Percentiles rank a stretch among this genome's conserved stretches.
Evolutionary conservation across 768 basidiomycete species (phyloP).

Genomic region (Amanita thiersii): DNA sequence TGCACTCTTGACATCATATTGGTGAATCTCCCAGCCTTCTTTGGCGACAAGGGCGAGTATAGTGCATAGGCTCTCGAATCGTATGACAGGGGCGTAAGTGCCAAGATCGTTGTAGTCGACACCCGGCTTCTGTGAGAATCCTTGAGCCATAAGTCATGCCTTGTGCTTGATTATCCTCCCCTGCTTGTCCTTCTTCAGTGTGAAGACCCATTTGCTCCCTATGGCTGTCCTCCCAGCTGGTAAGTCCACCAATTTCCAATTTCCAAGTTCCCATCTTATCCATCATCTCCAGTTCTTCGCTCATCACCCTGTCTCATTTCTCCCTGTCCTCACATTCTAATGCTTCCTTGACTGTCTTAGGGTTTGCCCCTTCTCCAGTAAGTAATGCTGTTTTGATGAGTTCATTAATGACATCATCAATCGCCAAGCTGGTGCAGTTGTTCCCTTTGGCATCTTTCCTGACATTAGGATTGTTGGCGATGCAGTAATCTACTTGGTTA

Average conservation of each 20-base stretch:
- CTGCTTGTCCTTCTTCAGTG: neutral
- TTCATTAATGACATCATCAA: too few relatives aligned
- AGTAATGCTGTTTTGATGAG: neutral
- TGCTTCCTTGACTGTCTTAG: neutral
- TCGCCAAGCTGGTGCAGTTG: too few relatives aligned
- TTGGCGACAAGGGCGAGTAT: neutral
- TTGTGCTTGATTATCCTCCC: neutral
- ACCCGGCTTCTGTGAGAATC: neutral
- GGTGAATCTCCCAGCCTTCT: neutral
- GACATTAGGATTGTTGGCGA: too few relatives aligned
- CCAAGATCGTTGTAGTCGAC: neutral
- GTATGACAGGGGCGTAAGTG: neutral
- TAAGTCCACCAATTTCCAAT: too few relatives aligned
- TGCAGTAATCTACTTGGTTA: too few relatives aligned
- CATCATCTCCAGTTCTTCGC: neutral
- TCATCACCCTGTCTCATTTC: neutral
- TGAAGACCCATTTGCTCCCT: slow-evolving; percentile 1
- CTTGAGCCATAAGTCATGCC: neutral
- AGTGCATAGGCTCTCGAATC: neutral
- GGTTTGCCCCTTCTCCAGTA: neutral
- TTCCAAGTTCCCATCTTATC: neutral
- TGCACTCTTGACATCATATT: neutral
- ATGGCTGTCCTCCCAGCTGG: neutral
- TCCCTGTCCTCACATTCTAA: neutral
- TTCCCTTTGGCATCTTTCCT: too few relatives aligned